Evolutionary conservation across 441 rosid genomes (phyloP), one percentile per base, ranked within the genome.

Genomic region (Metrosideros polymorpha): DNA sequence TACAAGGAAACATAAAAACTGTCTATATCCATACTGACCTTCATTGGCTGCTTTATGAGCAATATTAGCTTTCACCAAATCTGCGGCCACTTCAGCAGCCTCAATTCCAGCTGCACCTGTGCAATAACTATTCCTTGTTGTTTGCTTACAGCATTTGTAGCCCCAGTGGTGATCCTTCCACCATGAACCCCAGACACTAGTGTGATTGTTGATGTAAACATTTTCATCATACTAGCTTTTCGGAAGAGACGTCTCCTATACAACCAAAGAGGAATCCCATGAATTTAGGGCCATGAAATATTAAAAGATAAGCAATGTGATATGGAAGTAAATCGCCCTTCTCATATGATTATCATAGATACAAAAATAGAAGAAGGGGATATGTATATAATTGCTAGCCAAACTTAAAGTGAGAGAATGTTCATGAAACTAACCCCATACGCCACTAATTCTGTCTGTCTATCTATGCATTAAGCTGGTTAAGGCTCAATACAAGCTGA

Each of bases 141-240:
- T 87, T 89, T 93, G 96, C 86, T 87, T 89, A 87, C 96, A 94
- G 90, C 93, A 93, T 89, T 91, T 94, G 83, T 94, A 94, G 15
- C 95, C 96, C 96, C 96, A 94, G n/a, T 90, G 94, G 85, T 92
- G 91, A 87, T 94, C 93, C 86, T 88, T 93, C 94, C 95, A 94
- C 94, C 95, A 93, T 63, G 96, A 94, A 25, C 94, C 94, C 96
- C 96, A 94, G 39, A 93, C 96, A 30, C 87, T 87, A 9, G 92
- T 91, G 89, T 94, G 96, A 90, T 93, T 93, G 86, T 94, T 94
- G 51, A 92, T 89, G 89, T 86, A 88, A 53, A 89, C 87, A 82
- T 93, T 95, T 88, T 93, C 95, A 82, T 93, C 96, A 85, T 94
- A 92, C 88, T 94, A 93, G 91, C 95, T 94, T 89, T 85, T 93